Evolutionary conservation across 805 yeast genomes (phyloP).

Genomic region (Nakazawaea laoshanensis): DNA sequence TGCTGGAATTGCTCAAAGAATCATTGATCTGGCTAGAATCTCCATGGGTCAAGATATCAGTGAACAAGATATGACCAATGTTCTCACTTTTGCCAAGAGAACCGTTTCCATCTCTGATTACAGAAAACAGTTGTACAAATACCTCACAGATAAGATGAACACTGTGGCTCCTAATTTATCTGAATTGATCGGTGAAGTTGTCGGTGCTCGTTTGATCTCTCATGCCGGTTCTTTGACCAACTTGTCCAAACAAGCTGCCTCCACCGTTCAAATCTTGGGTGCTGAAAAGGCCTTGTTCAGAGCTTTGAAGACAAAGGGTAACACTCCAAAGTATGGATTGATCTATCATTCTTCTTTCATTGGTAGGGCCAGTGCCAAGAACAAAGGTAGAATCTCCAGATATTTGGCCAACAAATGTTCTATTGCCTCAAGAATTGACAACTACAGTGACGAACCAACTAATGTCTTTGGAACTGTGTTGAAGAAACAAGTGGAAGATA

Average conservation of each 20-base stretch:
- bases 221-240: slow-evolving; percentile 98
- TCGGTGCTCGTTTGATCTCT: slow-evolving; percentile 96
- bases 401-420: slow-evolving; percentile 98
- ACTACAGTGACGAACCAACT: slow-evolving; percentile 91
- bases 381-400: slow-evolving; percentile 98
- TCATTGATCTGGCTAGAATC: slow-evolving; percentile 90
- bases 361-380: slow-evolving; percentile 90
- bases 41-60: slow-evolving; percentile 99
- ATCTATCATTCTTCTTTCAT: slow-evolving; percentile 92
- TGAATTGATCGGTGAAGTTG: slow-evolving; percentile 96
- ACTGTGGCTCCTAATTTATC: slow-evolving; percentile 96
- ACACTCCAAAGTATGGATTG: slow-evolving; percentile 94
- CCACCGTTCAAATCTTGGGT: slow-evolving; percentile 96
- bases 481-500: slow-evolving; percentile 96
- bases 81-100: slow-evolving; percentile 85
- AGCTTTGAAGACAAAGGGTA: slow-evolving; percentile 93
- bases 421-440: slow-evolving; percentile 97
- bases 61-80: slow-evolving; percentile 89
- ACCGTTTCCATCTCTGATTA: slow-evolving; percentile 88
- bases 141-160: slow-evolving; percentile 93
- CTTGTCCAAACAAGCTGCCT: slow-evolving; percentile 96
- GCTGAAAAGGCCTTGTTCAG: slow-evolving; percentile 96
- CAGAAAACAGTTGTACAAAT: slow-evolving; percentile 74
- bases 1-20: slow-evolving; percentile 83
- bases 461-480: slow-evolving; percentile 84